Evolutionary conservation across 2,329 filamentous ascomycete species (phyloP).

Genomic region (Alternaria incomplexa): DNA sequence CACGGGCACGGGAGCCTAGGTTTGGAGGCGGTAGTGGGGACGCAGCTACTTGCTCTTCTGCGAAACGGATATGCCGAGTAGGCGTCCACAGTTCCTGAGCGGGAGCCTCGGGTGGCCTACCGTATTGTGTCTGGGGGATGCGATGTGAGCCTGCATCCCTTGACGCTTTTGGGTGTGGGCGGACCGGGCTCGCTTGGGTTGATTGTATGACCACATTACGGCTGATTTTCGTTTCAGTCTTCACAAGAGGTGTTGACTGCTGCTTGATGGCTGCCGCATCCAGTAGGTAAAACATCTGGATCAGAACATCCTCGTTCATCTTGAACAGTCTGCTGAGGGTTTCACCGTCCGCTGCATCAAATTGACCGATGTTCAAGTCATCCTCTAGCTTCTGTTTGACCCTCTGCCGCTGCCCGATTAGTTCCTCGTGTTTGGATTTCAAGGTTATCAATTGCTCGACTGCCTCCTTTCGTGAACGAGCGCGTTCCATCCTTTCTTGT

Average conservation of each 20-base stretch:
- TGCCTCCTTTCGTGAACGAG: slow-evolving; percentile 39
- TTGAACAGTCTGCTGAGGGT: slow-evolving; percentile 33
- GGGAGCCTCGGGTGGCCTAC: slow-evolving; percentile 40
- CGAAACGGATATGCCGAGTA: slow-evolving; percentile 33
- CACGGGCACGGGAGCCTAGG: slow-evolving; percentile 1
- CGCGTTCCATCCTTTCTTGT: slow-evolving; percentile 28
- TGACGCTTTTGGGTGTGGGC: slow-evolving; percentile 14
- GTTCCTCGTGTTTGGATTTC: slow-evolving; percentile 24
- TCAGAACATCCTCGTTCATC: slow-evolving; percentile 33
- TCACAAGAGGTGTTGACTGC: slow-evolving; percentile 14
- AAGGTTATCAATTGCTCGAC: slow-evolving; percentile 34
- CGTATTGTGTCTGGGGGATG: slow-evolving; percentile 43
- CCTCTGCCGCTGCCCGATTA: slow-evolving; percentile 23
- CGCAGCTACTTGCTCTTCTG: slow-evolving; percentile 19
- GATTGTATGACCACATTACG: slow-evolving; percentile 37
- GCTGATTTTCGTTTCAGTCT: slow-evolving; percentile 11
- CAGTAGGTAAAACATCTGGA: slow-evolving; percentile 37
- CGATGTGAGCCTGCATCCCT: slow-evolving; percentile 17
- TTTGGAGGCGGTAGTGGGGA: slow-evolving; percentile 21
- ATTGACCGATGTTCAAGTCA: slow-evolving; percentile 35
- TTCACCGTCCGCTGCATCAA: slow-evolving; percentile 34
- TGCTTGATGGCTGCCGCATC: slow-evolving; percentile 32
- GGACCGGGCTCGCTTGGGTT: slow-evolving; percentile 36
- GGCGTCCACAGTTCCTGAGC: slow-evolving; percentile 37
- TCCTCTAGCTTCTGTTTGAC: slow-evolving; percentile 39